Base-by-base conservation (phyloP, 75 land plant species). In the Selaginella tamariscina region DNA sequence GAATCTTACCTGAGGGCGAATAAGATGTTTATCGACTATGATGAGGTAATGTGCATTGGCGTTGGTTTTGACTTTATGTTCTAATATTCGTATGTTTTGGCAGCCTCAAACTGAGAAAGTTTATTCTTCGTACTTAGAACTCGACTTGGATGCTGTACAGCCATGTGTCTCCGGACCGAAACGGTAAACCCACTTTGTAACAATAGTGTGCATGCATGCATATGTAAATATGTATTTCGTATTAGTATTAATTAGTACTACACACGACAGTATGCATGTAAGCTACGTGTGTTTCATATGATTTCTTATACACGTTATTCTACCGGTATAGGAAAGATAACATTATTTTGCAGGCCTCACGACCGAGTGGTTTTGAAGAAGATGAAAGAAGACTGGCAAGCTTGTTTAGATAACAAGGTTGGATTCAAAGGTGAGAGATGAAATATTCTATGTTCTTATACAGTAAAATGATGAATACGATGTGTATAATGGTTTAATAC, bases 91-190 rank as follows among this genome's bases (percentile, higher is more conserved):
- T 32, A 54, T 8, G 69, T 32, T 49, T 28, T 20, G 73, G 54
- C 91, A 89, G 95, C 95, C 91, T 30, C 84, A 78, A 68, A 69
- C 59, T 72, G 95, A 89, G 54, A 89, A 79, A 56, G 76, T 68
- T 30, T 89, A 87, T 55, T 89, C 95, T 20, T 89, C 95, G 28
- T 82, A 87, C 55, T 70, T 87, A 32, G 73, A 79, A 57, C 56
- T 89, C 73, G 71, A 85, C 63, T 84, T 89, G 68, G 74, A 60
- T 18, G 71, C 86, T 30, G 91, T 89, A 55, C 87, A 82, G 65
- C 91, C 95, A 5, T 89, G 88, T 72, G 55, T 89, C 27, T 87
- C 95, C 63, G 95, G 95, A 27, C 95, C 95, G 32, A 89, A 89
- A 70, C 78, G 95, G 95, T 87, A 67, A 68, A 66, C 11, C 49